Evolutionary conservation across 2,329 filamentous ascomycete genomes (phyloP).

Genomic region (Ceratocystiopsis brevicomis): DNA sequence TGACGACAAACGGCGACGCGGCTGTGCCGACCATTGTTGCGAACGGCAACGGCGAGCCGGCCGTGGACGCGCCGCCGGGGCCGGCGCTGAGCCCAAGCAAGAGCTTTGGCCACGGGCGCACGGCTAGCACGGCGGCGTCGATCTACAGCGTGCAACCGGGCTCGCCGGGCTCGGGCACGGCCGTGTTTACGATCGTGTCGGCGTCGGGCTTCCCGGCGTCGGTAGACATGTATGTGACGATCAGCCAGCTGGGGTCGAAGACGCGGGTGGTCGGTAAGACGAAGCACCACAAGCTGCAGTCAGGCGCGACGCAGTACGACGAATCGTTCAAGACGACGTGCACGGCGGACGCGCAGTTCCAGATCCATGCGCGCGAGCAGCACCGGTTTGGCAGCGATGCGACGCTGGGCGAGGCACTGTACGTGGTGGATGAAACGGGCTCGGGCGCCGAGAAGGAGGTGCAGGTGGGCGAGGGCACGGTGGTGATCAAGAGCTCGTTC

Average conservation of each 20-base stretch:
- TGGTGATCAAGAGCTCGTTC: conserved; percentile 60
- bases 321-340: conserved; percentile 65
- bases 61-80: conserved; percentile 15
- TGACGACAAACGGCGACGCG: conserved; percentile 25
- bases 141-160: conserved; percentile 42
- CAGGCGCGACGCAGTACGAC: conserved; percentile 49
- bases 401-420: conserved; percentile 66
- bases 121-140: conserved; percentile 46
- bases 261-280: conserved; percentile 78
- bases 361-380: conserved; percentile 69
- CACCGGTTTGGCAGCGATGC: conserved; percentile 70
- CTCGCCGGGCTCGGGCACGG: conserved; percentile 47
- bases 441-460: conserved; percentile 53
- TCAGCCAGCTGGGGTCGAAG: conserved; percentile 49
- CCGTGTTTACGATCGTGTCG: conserved; percentile 61
- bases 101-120: conserved; percentile 25
- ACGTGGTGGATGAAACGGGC: conserved; percentile 73
- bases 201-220: conserved; percentile 59
- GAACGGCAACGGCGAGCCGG: conserved; percentile 12
- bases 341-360: conserved; percentile 69
- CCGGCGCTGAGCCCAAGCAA: conserved; percentile 10
- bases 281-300: conserved; percentile 62
- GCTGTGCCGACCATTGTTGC: conserved; percentile 16
- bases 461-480: conserved; percentile 50
- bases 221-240: conserved; percentile 58